Evolutionary conservation across 208 protist genomes (phyloP).

Genomic region (Crithidia brevicula): DNA sequence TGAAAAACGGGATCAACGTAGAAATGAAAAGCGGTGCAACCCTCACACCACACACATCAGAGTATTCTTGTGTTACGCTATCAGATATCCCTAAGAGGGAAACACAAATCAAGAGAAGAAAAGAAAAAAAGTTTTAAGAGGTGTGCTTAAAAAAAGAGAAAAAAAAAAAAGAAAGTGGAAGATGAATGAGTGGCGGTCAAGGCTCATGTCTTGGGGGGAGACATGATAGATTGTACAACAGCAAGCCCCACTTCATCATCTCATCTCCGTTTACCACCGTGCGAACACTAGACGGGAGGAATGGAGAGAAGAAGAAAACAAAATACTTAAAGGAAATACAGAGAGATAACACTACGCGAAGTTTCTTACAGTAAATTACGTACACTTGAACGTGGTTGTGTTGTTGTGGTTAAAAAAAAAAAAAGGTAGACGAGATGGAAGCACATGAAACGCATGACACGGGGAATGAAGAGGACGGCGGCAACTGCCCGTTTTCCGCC

Average conservation of each 20-base stretch:
- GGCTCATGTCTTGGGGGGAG: not conserved
- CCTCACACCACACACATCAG: not conserved
- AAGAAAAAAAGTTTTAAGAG: not conserved
- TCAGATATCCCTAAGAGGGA: too few relatives aligned
- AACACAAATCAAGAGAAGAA: not conserved
- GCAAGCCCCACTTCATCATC: not conserved
- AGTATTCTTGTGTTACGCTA: not conserved
- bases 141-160: not conserved
- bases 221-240: not conserved
- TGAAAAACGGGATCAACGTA: not conserved
- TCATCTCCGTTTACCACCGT: too few relatives aligned
- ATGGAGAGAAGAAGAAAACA: not conserved
- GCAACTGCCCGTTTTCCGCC: too few relatives aligned
- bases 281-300: not conserved
- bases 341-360: too few relatives aligned
- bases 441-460: too few relatives aligned
- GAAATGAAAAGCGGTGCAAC: not conserved
- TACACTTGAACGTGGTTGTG: too few relatives aligned
- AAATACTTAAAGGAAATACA: too few relatives aligned
- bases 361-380: too few relatives aligned
- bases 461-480: too few relatives aligned
- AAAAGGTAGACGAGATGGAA: not conserved
- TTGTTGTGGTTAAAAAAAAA: constrained; percentile 1
- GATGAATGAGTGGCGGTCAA: not conserved
- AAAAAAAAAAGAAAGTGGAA: not conserved